Evolutionary conservation across 2,329 filamentous ascomycete species (phyloP).

Genomic region (Colletotrichum lini): DNA sequence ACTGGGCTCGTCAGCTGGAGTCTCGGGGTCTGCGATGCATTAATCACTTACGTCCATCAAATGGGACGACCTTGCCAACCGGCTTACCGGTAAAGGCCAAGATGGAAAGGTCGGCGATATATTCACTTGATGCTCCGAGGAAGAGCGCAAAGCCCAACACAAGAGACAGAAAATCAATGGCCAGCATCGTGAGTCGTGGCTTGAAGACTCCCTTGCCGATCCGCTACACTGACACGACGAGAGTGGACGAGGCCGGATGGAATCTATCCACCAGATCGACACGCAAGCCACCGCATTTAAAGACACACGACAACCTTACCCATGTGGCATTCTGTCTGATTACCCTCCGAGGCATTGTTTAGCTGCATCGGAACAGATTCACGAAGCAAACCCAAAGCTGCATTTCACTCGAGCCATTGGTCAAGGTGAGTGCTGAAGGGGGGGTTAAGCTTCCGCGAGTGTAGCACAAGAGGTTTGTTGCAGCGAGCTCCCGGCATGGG

Average conservation of each 20-base stretch:
- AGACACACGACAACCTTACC: background rate
- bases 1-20: slow-evolving; percentile 1
- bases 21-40: no score
- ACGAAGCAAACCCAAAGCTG: background rate
- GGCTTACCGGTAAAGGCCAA: slow-evolving; percentile 34
- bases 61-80: slow-evolving; percentile 4
- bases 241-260: background rate
- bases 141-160: background rate
- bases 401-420: no score
- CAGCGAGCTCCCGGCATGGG: background rate
- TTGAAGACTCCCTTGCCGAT: no score
- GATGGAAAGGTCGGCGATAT: slow-evolving; percentile 27
- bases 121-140: background rate
- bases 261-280: background rate
- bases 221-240: no score
- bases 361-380: background rate
- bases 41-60: slow-evolving; percentile 22
- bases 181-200: slow-evolving; percentile 13
- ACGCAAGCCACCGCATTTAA: background rate
- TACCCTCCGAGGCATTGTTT: background rate
- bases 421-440: background rate
- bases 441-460: background rate
- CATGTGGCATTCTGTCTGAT: background rate
- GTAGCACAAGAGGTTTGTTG: background rate
- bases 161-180: background rate